These are phyloP conservation scores for Thelonectria blattea DNA, from an alignment of 2,329 filamentous ascomycete species.

Conservation along the genomic window DNA sequence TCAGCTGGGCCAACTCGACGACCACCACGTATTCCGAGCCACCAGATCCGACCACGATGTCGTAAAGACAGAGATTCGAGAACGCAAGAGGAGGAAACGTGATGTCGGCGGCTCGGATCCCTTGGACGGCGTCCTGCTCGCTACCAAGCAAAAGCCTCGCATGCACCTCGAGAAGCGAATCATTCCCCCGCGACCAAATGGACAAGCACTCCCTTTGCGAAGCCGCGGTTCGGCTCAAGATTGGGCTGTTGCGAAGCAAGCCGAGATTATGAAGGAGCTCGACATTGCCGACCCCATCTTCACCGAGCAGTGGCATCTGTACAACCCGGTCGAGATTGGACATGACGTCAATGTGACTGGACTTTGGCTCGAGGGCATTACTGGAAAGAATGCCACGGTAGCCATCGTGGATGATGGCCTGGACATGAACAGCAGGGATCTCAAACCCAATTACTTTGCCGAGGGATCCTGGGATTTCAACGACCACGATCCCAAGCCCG, in stretches of 20 bases:
- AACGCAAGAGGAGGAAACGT: constrained; percentile 68
- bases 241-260: constrained; percentile 62
- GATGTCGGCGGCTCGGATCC: constrained; percentile 58
- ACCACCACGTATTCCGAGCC: constrained; percentile 87
- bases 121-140: constrained; percentile 77
- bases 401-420: constrained; percentile 96
- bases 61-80: constrained; percentile 59
- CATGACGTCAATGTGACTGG: constrained; percentile 97
- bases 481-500: constrained; percentile 78
- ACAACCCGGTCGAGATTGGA: constrained; percentile 79
- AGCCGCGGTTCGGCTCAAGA: constrained; percentile 26
- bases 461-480: constrained; percentile 97
- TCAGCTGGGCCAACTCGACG: constrained; percentile 74
- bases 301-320: constrained; percentile 92
- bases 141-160: constrained; percentile 72
- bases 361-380: constrained; percentile 89
- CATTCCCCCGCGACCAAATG: constrained; percentile 48
- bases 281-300: constrained; percentile 90
- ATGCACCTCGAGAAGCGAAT: constrained; percentile 60
- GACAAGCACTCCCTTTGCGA: constrained; percentile 11
- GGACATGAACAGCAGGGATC: constrained; percentile 92
- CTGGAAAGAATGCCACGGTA: constrained; percentile 85
- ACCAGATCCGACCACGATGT: constrained; percentile 66
- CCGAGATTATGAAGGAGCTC: constrained; percentile 68
- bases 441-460: constrained; percentile 93